phyloP scores from a whole-genome alignment of 257 asterid species.

The Avicennia marina region DNA sequence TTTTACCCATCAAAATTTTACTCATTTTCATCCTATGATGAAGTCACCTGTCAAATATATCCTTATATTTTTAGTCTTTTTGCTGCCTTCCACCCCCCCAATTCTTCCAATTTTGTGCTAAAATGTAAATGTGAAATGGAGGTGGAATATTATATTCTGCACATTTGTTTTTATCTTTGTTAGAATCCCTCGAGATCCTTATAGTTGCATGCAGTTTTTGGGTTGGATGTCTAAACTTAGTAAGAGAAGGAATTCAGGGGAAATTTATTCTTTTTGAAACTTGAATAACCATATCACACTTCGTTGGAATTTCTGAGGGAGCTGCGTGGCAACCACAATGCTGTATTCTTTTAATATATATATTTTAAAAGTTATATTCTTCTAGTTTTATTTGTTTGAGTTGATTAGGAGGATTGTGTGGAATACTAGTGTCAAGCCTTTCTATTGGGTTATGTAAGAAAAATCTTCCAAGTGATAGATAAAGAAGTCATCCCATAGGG shows the following conservation, averaged over 20 bases:
- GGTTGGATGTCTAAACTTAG: not conserved
- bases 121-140: not conserved
- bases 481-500: not conserved
- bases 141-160: not conserved
- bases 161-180: not conserved
- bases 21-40: too few relatives aligned
- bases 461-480: not conserved
- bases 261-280: not conserved
- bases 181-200: too few relatives aligned
- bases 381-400: too few relatives aligned
- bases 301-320: not conserved
- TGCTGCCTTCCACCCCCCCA: too few relatives aligned
- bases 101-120: not conserved
- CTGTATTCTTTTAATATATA: too few relatives aligned
- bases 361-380: too few relatives aligned
- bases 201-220: not conserved
- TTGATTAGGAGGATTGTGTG: too few relatives aligned
- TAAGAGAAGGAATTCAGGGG: not conserved
- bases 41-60: too few relatives aligned
- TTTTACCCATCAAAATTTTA: too few relatives aligned
- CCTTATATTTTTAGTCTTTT: too few relatives aligned
- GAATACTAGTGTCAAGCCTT: not conserved
- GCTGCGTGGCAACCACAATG: not conserved
- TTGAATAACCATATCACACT: not conserved
- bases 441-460: not conserved